Base-by-base conservation (phyloP, 2,329 filamentous ascomycete genomes). In the Aspergillus jensenii region DNA sequence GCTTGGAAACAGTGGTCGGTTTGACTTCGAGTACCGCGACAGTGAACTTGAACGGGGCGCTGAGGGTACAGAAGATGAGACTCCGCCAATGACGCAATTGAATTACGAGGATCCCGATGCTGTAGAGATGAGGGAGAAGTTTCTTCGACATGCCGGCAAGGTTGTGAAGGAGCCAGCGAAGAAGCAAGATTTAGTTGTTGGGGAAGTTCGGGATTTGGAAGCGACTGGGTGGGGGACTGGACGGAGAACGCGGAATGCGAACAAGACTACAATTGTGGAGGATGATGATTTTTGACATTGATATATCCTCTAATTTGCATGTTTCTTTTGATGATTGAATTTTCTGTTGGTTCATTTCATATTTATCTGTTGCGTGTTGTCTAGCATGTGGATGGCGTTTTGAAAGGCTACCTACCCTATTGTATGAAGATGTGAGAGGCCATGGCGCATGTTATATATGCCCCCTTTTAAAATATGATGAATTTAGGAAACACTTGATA, bases 61-160 rank as follows among this genome's bases (percentile, higher is more conserved):
- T 11, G 61, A 67, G 14, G 69, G 72, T 40, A 63, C 71, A 11
- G 72, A 71, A 47, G 64, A 73, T 11, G 70, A 76, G 54, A 65
- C 69, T 7, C 74, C 76, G 14, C 71, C 70, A 14, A 75, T 79
- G 74, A 81, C 79, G 6, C 78, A 81, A 62, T 65, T 81, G 17
- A 76, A 77, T 27, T 81, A 81, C 56, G 78, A 81, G 57, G 78
- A 80, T 59, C 72, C 77, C 1, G 78, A 85, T 46, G 82, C 82
- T 2, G 78, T 80, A 12, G 80, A 80, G 54, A 83, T 84, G 65
- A 81, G 81, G n/a, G 82, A 84, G 35, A 81, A 80, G 39, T 81
- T 80, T 27, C 79, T 82, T 61, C 79, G 80, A 4, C 60, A 71
- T 52, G 71, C 71, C 1, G 61, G 79, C 68, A 66, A 83, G 66